Evolutionary conservation across 345 rosid species (phyloP), one percentile per base, ranked within the genome.

Genomic region (Arabidopsis suecica): DNA sequence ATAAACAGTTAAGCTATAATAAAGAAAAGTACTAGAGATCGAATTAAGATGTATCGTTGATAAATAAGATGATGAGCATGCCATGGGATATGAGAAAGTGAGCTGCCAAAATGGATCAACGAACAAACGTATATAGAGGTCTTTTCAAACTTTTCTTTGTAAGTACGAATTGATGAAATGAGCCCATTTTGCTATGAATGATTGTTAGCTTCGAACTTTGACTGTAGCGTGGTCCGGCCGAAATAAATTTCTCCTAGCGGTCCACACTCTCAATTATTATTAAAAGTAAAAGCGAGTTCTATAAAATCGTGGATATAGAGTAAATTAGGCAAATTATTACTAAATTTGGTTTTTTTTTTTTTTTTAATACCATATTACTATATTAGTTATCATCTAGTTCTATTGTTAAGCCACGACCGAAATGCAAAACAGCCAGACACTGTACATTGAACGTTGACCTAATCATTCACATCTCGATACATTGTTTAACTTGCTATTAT

Each of bases 211-310:
- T 66, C 68, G 42, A 74, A 48, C 45, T 64, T 65, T 74, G 44
- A 74, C 61, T 47, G 61, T 49, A 66, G 60, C 72, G 53, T 66
- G 72, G 78, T 57, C 78, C 72, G 58, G 57, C 16, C 33, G 65
- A 56, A 25, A 57, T 47, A 47, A 57, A 36, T 25, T 6, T 6
- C 14, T 44, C 48, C 6, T 33, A 42, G 13, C 38, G 58, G 71
- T 73, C 77, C 71, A 6, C 49, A 73, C 38, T 38, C 58, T 25
- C n/a, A 9, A 16, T 49, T 37, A 13, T 74, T 55, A 30, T 45
- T 2, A 48, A 66, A 73, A 32, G 2, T n/a, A 32, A 9, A 38
- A 38, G 25, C 42, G 61, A 72, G 11, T 44, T 41, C 54, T 30
- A 61, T 50, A 50, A 1, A n/a, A 32, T 32, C 12, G 42, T 40